These are phyloP conservation scores for Tanacetum coccineum DNA, from an alignment of 129 eudicot genomes.

Conservation along the genomic window DNA sequence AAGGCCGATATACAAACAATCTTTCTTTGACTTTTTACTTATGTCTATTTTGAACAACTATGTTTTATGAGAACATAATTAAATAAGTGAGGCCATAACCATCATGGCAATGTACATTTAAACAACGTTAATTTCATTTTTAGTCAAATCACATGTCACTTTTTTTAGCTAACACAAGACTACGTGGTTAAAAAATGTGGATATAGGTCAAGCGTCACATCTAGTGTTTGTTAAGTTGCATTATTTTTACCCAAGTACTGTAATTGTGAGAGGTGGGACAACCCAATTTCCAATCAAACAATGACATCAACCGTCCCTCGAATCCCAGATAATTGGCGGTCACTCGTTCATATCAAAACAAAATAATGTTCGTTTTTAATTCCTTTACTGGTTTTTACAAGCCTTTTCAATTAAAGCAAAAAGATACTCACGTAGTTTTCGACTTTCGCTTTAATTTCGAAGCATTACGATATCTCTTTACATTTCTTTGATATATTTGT, in stretches of 20 bases:
- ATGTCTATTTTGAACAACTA: background rate
- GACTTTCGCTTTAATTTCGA: too few relatives aligned
- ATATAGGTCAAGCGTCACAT: background rate
- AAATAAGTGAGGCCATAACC: too few relatives aligned
- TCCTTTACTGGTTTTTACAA: too few relatives aligned
- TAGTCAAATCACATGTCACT: background rate
- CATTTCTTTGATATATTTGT: too few relatives aligned
- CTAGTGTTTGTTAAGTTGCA: background rate
- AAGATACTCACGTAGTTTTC: too few relatives aligned
- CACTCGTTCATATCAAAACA: slow-evolving; percentile 15
- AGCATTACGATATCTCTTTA: too few relatives aligned
- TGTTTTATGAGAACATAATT: background rate
- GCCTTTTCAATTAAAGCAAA: too few relatives aligned
- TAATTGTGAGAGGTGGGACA: slow-evolving; percentile 16
- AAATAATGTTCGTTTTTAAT: too few relatives aligned
- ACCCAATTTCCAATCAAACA: slow-evolving; percentile 9
- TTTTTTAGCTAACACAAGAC: background rate
- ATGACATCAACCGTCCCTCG: slow-evolving; percentile 27
- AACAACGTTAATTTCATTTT: background rate
- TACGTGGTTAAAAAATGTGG: background rate
- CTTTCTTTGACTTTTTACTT: too few relatives aligned
- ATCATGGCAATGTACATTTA: too few relatives aligned
- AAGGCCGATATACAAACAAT: too few relatives aligned
- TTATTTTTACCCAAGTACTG: background rate
- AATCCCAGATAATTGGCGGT: slow-evolving; percentile 33